These are phyloP conservation scores for Sporothrix euskadiensis DNA, from an alignment of 2,329 filamentous ascomycete species.

Conservation along the genomic window DNA sequence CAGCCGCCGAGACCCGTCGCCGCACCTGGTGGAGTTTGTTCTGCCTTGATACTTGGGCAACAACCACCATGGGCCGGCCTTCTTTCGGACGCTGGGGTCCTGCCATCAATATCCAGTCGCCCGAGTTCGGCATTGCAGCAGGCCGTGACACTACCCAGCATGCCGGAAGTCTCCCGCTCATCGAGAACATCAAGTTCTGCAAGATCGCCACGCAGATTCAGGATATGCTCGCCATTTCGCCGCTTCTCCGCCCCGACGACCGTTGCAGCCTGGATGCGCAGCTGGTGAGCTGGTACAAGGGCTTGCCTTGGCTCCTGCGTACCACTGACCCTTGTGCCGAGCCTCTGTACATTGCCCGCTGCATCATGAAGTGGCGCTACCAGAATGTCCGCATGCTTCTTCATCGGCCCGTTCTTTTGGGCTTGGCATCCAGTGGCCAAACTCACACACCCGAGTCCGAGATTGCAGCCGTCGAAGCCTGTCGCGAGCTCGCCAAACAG, in stretches of 20 bases:
- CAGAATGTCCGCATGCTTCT: constrained; percentile 76
- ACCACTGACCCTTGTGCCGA: constrained; percentile 68
- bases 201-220: constrained; percentile 77
- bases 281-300: constrained; percentile 70
- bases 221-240: constrained; percentile 69
- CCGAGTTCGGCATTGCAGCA: constrained; percentile 54
- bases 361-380: constrained; percentile 81
- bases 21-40: constrained; percentile 76
- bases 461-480: constrained; percentile 66
- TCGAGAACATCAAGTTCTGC: constrained; percentile 77
- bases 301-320: constrained; percentile 65
- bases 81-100: constrained; percentile 67
- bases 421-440: constrained; percentile 58
- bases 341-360: constrained; percentile 67
- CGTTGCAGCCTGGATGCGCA: constrained; percentile 66
- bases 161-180: constrained; percentile 66
- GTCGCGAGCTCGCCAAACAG: constrained; percentile 66
- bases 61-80: constrained; percentile 68
- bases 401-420: constrained; percentile 70
- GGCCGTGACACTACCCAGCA: constrained; percentile 57
- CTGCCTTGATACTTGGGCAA: constrained; percentile 73
- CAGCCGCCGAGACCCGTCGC: constrained; percentile 61
- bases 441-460: constrained; percentile 60
- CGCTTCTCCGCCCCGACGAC: constrained; percentile 66
- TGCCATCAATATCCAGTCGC: constrained; percentile 66